phyloP scores from a whole-genome alignment of 208 protist species.

The Trypanosoma scelopori region DNA sequence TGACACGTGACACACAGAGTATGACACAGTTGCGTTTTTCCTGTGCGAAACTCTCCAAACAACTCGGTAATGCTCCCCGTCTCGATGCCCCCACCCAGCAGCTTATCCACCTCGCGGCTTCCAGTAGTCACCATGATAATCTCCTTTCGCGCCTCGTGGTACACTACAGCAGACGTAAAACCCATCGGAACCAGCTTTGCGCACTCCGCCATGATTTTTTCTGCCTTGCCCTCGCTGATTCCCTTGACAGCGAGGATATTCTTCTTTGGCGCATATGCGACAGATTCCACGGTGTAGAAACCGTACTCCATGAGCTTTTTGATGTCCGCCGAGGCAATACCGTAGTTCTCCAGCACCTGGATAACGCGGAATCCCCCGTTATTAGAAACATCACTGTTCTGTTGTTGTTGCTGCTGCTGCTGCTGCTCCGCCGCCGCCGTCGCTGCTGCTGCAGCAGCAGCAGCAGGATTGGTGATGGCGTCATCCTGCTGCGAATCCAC shows the following conservation, averaged over 20 bases:
- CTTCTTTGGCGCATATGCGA: conserved; percentile 98
- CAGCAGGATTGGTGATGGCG: neutral
- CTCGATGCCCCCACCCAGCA: conserved; percentile 97
- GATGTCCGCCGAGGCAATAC: conserved; percentile 95
- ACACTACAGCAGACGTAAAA: conserved; percentile 97
- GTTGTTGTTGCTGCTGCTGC: conserved; percentile 35
- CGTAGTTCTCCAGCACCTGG: conserved; percentile 91
- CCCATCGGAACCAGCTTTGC: conserved; percentile 97
- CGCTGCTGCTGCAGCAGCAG: conserved; percentile 24
- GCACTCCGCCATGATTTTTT: conserved; percentile 96
- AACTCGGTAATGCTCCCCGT: conserved; percentile 99
- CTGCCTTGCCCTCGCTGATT: conserved; percentile 98
- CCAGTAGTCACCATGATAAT: conserved; percentile 98
- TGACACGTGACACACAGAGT: conserved; percentile 98
- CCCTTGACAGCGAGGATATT: conserved; percentile 96
- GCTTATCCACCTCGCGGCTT: conserved; percentile 97
- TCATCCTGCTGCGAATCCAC: conserved; percentile 1
- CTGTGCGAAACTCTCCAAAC: conserved; percentile 99
- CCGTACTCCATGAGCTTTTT: conserved; percentile 97
- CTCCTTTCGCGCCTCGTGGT: conserved; percentile 94
- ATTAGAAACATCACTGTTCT: conserved; percentile 37
- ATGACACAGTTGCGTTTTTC: conserved; percentile 99
- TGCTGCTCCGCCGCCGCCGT: too few relatives aligned
- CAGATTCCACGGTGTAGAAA: conserved; percentile 96
- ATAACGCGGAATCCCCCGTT: conserved; percentile 76